These are phyloP conservation scores for Fomitopsis serialis DNA, from an alignment of 768 basidiomycete genomes.

Conservation along the genomic window DNA sequence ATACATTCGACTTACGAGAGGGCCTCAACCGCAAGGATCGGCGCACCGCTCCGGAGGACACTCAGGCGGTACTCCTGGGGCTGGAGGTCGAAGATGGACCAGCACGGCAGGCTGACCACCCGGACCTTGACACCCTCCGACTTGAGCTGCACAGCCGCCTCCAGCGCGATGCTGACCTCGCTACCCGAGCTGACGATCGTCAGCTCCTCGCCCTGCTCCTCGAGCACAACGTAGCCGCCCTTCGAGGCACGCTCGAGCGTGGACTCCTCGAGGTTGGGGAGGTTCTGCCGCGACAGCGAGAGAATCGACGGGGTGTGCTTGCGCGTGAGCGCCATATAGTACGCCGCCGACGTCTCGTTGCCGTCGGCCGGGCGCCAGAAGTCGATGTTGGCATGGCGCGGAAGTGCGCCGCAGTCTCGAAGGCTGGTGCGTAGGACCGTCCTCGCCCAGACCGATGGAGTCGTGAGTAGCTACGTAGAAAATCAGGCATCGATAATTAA, in stretches of 20 bases:
- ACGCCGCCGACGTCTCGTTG: slow-evolving; percentile 95
- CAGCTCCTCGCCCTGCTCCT: slow-evolving; percentile 74
- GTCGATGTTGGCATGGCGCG: slow-evolving; percentile 88
- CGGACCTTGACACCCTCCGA: slow-evolving; percentile 75
- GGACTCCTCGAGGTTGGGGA: slow-evolving; percentile 88
- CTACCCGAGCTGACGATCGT: slow-evolving; percentile 88
- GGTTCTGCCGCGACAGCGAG: slow-evolving; percentile 82
- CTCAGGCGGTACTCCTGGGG: slow-evolving; percentile 71
- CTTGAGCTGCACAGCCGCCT: slow-evolving; percentile 78
- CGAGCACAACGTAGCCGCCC: slow-evolving; percentile 89
- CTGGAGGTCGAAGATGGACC: slow-evolving; percentile 85
- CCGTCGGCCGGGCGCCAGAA: slow-evolving; percentile 95
- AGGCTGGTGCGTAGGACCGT: slow-evolving; percentile 95
- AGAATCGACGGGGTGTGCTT: slow-evolving; percentile 77
- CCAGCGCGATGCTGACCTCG: slow-evolving; percentile 84
- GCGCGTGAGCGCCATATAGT: slow-evolving; percentile 72
- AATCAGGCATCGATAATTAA: neutral
- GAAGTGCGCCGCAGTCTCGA: slow-evolving; percentile 83
- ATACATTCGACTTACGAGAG: slow-evolving; percentile 40
- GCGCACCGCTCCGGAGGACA: slow-evolving; percentile 85
- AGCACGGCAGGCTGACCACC: slow-evolving; percentile 85
- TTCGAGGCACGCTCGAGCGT: slow-evolving; percentile 76
- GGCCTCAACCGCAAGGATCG: slow-evolving; percentile 87
- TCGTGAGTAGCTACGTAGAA: slow-evolving; percentile 75
- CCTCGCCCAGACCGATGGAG: slow-evolving; percentile 89